Evolutionary conservation across 495 filamentous ascomycete species (phyloP).

Genomic region (Neurospora intermedia): DNA sequence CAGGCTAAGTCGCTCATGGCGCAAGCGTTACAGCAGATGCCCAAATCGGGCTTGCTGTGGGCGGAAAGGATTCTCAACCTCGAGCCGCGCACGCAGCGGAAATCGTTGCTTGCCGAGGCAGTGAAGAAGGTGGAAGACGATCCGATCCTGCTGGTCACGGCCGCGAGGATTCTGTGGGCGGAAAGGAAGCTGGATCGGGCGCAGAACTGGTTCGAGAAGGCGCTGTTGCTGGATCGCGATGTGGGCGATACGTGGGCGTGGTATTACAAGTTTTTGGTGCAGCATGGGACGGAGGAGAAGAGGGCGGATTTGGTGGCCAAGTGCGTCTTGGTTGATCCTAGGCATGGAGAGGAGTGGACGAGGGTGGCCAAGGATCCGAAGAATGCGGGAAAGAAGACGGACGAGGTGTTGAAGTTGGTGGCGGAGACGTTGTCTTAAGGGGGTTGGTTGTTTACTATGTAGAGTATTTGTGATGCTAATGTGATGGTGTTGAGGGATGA

Average conservation of each 20-base stretch:
- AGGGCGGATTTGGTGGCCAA: slow-evolving; percentile 65
- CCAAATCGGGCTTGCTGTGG: slow-evolving; percentile 86
- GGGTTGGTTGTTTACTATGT: background rate
- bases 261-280: slow-evolving; percentile 86
- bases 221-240: slow-evolving; percentile 74
- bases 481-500: background rate
- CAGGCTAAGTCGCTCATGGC: slow-evolving; percentile 91
- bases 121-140: slow-evolving; percentile 96
- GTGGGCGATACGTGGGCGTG: slow-evolving; percentile 93
- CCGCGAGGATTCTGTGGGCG: slow-evolving; percentile 46
- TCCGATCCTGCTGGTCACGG: slow-evolving; percentile 60
- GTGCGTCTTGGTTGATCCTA: slow-evolving; percentile 66
- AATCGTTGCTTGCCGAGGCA: slow-evolving; percentile 79
- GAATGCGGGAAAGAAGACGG: slow-evolving; percentile 59
- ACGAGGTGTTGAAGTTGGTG: slow-evolving; percentile 75
- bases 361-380: slow-evolving; percentile 71
- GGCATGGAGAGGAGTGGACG: slow-evolving; percentile 92
- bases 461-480: background rate
- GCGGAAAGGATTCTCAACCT: slow-evolving; percentile 90
- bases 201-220: slow-evolving; percentile 93
- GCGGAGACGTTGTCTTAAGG: slow-evolving; percentile 26
- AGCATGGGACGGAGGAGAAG: slow-evolving; percentile 94
- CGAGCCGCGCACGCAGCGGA: slow-evolving; percentile 81
- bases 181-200: slow-evolving; percentile 79
- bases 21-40: slow-evolving; percentile 78